Evolutionary conservation across 306 rosid species (phyloP), one percentile per base, ranked within the genome.

Genomic region (Prunus mongolica): DNA sequence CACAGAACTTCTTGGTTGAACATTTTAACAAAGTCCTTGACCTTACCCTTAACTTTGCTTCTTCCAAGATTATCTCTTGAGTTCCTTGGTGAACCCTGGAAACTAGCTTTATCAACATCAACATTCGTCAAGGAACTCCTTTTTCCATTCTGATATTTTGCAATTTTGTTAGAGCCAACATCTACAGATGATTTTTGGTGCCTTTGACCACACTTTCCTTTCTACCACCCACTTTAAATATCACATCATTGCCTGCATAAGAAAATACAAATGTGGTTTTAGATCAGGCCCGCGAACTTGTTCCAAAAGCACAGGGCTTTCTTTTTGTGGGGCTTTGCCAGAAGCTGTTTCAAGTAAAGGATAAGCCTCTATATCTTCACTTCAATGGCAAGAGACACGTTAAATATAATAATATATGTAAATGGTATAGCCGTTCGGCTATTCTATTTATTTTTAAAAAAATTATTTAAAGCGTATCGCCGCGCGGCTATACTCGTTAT

Each of bases 21-120:
- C 74, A 92, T 83, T 82, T 87, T 91, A 58, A 90, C 93, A 34
- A 96, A 91, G 52, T 91, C 99, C 76, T 84, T 89, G 64, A 96
- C 95, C 76, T 81, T 91, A 73, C 96, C 97, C 76, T 80, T 86
- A 25, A 58, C 90, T 71, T 58, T 79, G 78, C 81, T 84, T 79
- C 87, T 86, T 50, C 86, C 90, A 65, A 66, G 55, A 65, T 83
- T 84, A 65, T 80, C 89, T 38, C 79, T 22, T 22, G 24, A 22
- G 24, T 22, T 22, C 24, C 24, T 22, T 22, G 24, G 24, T 32
- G 92, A 80, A 84, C 82, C 83, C 62, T 56, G 87, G 50, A 67
- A 73, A 76, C 79, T 58, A 66, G 83, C 73, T 78, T 82, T 84
- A 69, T 83, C 81, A 67, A 52, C 78, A 55, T 78, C 87, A 49